Percentiles rank a stretch among this genome's conserved stretches.
Evolutionary conservation across 768 basidiomycete genomes (phyloP).

Genomic region (Suillus alpinus): DNA sequence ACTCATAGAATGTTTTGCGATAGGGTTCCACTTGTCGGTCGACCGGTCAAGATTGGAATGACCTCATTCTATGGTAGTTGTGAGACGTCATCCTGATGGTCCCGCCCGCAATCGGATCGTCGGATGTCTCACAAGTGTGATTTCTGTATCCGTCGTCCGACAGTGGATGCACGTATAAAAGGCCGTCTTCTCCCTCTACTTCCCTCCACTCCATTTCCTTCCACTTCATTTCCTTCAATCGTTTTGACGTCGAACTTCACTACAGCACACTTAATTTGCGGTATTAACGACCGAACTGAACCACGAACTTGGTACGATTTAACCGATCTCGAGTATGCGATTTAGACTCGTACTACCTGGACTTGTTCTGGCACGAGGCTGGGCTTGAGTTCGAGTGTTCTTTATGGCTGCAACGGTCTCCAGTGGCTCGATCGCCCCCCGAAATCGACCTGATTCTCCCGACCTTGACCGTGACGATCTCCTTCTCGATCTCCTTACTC

Average conservation of each 20-base stretch:
- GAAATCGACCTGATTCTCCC: too few species aligned
- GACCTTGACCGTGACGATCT: too few species aligned
- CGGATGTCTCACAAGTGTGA: not conserved
- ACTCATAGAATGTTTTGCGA: not conserved
- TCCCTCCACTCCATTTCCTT: not conserved
- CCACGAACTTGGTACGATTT: not conserved
- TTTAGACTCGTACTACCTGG: not conserved
- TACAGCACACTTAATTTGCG: not conserved
- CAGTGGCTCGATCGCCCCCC: too few species aligned
- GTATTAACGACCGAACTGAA: not conserved
- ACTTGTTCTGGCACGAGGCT: not conserved
- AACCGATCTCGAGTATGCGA: not conserved
- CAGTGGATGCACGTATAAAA: not conserved
- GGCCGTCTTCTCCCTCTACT: not conserved
- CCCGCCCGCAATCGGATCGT: not conserved
- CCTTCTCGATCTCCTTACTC: too few species aligned
- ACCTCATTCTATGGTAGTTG: not conserved
- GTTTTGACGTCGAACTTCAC: not conserved
- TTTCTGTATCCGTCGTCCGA: not conserved
- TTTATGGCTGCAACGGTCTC: too few species aligned
- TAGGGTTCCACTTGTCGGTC: not conserved
- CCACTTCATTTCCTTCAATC: not conserved
- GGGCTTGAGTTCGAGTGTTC: too few species aligned
- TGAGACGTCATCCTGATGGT: not conserved
- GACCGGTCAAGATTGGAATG: not conserved